phyloP scores from a whole-genome alignment of 2,329 filamentous ascomycete species.

The Cyanodermella asteris region DNA sequence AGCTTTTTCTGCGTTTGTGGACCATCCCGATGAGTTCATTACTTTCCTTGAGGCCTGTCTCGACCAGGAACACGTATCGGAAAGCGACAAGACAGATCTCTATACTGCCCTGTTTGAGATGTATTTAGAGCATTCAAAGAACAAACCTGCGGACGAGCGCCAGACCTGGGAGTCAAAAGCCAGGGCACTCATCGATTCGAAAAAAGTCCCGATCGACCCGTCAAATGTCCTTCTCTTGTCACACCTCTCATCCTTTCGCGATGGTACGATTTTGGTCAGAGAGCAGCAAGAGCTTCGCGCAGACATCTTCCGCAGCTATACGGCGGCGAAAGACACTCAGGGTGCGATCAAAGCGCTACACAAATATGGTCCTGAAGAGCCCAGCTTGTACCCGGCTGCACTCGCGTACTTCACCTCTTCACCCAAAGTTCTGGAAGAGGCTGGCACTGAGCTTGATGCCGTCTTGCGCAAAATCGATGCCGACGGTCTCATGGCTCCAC shows the following conservation, averaged over 20 bases:
- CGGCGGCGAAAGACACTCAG: slow-evolving; percentile 70
- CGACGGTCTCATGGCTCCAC: slow-evolving; percentile 78
- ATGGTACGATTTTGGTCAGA: slow-evolving; percentile 77
- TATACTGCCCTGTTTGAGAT: slow-evolving; percentile 96
- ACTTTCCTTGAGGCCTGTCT: slow-evolving; percentile 78
- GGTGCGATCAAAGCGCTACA: slow-evolving; percentile 75
- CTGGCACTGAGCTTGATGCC: slow-evolving; percentile 60
- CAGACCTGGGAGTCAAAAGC: slow-evolving; percentile 79
- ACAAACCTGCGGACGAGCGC: slow-evolving; percentile 46
- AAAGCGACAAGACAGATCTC: slow-evolving; percentile 60
- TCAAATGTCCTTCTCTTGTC: slow-evolving; percentile 87
- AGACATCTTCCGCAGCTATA: slow-evolving; percentile 94
- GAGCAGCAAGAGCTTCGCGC: slow-evolving; percentile 82
- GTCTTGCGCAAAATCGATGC: slow-evolving; percentile 73
- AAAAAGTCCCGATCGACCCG: slow-evolving; percentile 67
- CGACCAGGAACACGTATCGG: slow-evolving; percentile 44
- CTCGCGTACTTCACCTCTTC: slow-evolving; percentile 85
- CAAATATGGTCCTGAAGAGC: slow-evolving; percentile 82
- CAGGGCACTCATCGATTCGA: slow-evolving; percentile 64
- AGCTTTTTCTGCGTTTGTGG: slow-evolving; percentile 90
- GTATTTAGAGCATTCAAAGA: slow-evolving; percentile 76
- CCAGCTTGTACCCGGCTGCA: slow-evolving; percentile 77
- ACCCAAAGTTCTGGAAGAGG: slow-evolving; percentile 58
- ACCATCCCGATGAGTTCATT: slow-evolving; percentile 81
- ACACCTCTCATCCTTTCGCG: slow-evolving; percentile 70